Percentiles rank a stretch among this genome's conserved stretches.
Evolutionary conservation across 225 moss, liverwort and hornwort species (phyloP).

Genomic region (Pseudisothecium myosuroides): DNA sequence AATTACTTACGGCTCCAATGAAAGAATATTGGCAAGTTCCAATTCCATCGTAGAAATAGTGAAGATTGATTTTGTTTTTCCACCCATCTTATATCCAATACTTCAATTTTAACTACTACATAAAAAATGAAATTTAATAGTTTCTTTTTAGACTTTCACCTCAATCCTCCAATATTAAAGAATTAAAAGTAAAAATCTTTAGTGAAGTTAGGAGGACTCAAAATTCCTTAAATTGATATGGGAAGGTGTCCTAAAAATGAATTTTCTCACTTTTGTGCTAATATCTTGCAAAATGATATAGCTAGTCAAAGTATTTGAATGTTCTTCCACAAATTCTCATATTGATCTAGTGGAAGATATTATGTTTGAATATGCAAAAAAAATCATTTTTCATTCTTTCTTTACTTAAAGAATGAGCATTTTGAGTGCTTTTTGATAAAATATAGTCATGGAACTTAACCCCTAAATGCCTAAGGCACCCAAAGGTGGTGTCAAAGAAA

Average conservation of each 20-base stretch:
- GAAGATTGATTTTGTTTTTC: neutral
- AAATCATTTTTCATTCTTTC: too few species aligned
- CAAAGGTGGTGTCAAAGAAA: too few species aligned
- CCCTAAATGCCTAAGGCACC: too few species aligned
- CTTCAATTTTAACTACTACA: neutral
- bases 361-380: neutral
- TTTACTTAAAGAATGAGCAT: too few species aligned
- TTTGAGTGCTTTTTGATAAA: too few species aligned
- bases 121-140: neutral
- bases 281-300: neutral
- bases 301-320: neutral
- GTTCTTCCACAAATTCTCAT: neutral
- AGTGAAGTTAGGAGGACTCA: neutral
- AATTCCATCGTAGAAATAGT: neutral
- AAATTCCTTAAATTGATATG: neutral
- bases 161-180: neutral
- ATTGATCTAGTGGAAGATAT: neutral
- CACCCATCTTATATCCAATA: neutral
- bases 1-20: neutral
- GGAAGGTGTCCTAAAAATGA: accelerated
- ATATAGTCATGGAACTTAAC: too few species aligned
- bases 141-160: neutral
- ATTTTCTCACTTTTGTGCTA: neutral
- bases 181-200: neutral
- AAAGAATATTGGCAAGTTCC: neutral